These are phyloP conservation scores for Panicum hallii DNA, from an alignment of 202 grass and related monocot genomes.

Conservation along the genomic window DNA sequence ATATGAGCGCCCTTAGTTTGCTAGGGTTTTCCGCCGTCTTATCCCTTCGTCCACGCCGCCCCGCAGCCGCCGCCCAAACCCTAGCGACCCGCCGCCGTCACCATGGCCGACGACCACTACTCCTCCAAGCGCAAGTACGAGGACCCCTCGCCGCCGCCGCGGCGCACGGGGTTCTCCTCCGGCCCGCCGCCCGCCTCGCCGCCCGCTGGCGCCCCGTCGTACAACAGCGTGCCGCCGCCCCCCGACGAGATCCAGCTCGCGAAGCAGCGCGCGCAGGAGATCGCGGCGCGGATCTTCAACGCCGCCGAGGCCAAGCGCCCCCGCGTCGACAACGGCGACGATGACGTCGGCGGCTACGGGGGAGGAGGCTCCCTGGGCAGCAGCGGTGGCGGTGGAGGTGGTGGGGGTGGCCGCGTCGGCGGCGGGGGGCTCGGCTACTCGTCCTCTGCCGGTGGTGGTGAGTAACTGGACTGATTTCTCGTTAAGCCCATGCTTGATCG, in stretches of 20 bases:
- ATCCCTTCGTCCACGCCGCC: conserved; percentile 14
- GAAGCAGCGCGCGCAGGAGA: conserved; percentile 96
- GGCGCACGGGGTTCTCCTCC: conserved; percentile 87
- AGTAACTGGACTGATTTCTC: conserved; percentile 18
- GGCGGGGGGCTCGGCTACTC: conserved; percentile 49
- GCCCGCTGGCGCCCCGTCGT: conserved; percentile 41
- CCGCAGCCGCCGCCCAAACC: conserved; percentile 49
- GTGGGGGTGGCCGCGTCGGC: conserved; percentile 26
- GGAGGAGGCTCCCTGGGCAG: conserved; percentile 45
- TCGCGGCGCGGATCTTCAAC: conserved; percentile 89
- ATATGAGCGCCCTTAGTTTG: not conserved
- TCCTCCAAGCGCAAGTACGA: conserved; percentile 95
- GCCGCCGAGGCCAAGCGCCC: conserved; percentile 94
- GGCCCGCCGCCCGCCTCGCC: conserved; percentile 58
- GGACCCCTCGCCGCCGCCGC: conserved; percentile 58
- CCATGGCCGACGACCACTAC: conserved; percentile 86
- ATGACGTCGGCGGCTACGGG: conserved; percentile 39
- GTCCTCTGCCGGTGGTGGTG: conserved; percentile 56
- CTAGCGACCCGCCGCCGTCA: conserved; percentile 45
- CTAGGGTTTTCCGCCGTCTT: conserved; percentile 56
- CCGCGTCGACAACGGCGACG: conserved; percentile 72
- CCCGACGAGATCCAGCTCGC: conserved; percentile 92
- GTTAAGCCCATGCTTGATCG: not conserved
- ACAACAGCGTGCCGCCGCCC: conserved; percentile 87
- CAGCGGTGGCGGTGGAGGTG: conserved; percentile 47